phyloP scores from a whole-genome alignment of 2,329 filamentous ascomycete genomes.

The Calonectria fujianensis region DNA sequence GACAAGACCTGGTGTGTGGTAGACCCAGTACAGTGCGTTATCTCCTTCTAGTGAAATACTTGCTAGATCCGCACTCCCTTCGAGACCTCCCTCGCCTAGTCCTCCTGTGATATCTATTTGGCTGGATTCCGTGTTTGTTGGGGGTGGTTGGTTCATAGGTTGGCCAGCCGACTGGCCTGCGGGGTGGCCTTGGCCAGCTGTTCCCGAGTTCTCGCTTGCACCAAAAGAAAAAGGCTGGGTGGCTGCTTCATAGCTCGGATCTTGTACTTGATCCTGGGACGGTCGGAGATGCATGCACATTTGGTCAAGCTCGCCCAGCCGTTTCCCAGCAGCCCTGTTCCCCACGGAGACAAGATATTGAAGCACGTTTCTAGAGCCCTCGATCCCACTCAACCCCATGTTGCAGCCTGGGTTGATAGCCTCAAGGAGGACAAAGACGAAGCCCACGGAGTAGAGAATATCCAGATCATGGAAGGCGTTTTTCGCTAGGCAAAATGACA shows the following conservation, averaged over 20 bases:
- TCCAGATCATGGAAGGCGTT: conserved; percentile 45
- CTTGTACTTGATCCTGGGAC: conserved; percentile 34
- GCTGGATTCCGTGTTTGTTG: not conserved
- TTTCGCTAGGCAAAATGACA: conserved; percentile 29
- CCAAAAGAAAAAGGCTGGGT: conserved; percentile 36
- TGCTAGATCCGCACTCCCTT: conserved; percentile 37
- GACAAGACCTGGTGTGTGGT: conserved; percentile 38
- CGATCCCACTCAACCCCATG: conserved; percentile 37
- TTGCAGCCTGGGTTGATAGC: conserved; percentile 36
- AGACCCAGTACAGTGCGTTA: conserved; percentile 43
- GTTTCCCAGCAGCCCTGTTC: conserved; percentile 42
- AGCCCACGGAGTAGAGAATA: conserved; percentile 43
- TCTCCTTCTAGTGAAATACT: conserved; percentile 42
- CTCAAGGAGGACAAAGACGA: conserved; percentile 44
- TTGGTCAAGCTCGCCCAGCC: conserved; percentile 43
- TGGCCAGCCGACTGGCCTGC: not conserved
- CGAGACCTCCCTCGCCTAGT: conserved; percentile 8
- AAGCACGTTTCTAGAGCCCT: conserved; percentile 39
- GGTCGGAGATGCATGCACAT: conserved; percentile 42
- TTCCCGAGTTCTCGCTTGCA: not conserved
- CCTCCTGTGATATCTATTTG: not conserved
- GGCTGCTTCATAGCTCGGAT: conserved; percentile 27
- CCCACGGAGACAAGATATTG: conserved; percentile 42
- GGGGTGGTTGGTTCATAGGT: not conserved
- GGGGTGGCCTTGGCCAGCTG: too few relatives aligned